Conservation (phyloP, 176 grass and related monocot genomes). For the Leersia perrieri region DNA sequence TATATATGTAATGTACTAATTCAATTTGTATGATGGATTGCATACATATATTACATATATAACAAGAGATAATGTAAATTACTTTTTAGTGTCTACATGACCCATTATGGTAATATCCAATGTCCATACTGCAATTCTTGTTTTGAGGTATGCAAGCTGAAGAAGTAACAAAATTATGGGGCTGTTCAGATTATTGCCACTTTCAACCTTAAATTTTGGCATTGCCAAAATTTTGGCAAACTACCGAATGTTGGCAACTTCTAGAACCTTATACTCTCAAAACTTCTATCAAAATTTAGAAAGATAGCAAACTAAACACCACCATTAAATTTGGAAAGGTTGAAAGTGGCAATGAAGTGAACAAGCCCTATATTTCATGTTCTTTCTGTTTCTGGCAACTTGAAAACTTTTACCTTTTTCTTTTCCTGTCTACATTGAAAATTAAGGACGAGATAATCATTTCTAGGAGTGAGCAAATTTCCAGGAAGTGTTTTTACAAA, state of each 20-base stretch:
- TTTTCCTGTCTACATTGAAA: background rate
- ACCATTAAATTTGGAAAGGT: no score
- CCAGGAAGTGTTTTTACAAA: no score
- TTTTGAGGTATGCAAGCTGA: background rate
- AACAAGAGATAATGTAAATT: background rate
- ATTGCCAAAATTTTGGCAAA: no score
- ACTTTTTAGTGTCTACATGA: background rate
- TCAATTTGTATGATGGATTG: background rate
- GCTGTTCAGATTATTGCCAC: no score
- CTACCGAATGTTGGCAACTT: no score
- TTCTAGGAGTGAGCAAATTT: background rate
- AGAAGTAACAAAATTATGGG: background rate
- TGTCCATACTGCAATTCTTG: no score
- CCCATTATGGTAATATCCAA: no score
- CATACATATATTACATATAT: background rate
- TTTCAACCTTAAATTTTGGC: no score
- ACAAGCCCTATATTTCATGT: background rate
- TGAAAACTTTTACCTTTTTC: background rate
- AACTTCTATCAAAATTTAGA: no score
- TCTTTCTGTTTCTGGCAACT: background rate
- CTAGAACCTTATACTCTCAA: no score
- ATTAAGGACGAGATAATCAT: background rate
- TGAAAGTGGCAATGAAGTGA: no score
- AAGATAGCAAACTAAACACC: no score
- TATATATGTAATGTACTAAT: background rate